A percentile compares a stretch with the other conserved stretches of the same genome.
Conservation (phyloP, 228 moss, liverwort and hornwort species). For the Sphagnum fallax region DNA sequence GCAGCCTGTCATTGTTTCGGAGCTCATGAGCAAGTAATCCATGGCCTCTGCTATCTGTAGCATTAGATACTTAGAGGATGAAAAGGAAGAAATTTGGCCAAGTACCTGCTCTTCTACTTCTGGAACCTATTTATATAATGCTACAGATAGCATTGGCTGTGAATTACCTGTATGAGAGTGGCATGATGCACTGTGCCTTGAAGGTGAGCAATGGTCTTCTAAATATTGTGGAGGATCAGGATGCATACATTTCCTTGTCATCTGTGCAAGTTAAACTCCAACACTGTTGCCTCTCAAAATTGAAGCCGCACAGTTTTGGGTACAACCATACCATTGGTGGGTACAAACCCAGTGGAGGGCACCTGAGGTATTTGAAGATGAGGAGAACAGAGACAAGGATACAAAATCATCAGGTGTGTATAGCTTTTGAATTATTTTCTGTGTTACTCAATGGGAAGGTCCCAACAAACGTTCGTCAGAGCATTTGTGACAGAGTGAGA, state of each 20-base stretch:
- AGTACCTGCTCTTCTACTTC: constrained; percentile 15
- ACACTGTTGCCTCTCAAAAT: constrained; percentile 25
- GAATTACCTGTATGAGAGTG: constrained; percentile 39
- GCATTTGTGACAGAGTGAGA: constrained; percentile 36
- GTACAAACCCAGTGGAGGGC: constrained; percentile 21
- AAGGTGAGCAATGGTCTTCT: constrained; percentile 30
- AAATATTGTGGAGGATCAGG: constrained; percentile 8
- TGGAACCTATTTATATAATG: constrained; percentile 29
- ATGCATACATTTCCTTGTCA: constrained; percentile 23
- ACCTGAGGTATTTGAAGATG: constrained; percentile 20
- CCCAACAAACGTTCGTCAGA: constrained; percentile 22
- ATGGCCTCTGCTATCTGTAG: no score
- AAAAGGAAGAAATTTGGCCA: constrained; percentile 7
- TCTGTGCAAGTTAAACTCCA: constrained; percentile 27
- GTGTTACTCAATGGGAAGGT: constrained; percentile 29
- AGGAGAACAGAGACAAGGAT: constrained; percentile 18
- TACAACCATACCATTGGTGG: neutral
- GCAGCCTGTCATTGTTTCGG: constrained; percentile 28
- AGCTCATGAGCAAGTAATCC: constrained; percentile 25
- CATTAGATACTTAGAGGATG: constrained; percentile 11
- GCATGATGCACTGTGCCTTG: constrained; percentile 25
- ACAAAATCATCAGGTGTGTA: constrained; percentile 39
- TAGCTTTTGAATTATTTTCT: constrained; percentile 43
- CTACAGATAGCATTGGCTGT: constrained; percentile 33
- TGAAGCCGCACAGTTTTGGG: constrained; percentile 10